Evolutionary conservation across 2,329 filamentous ascomycete genomes (phyloP), one percentile per base, ranked within the genome.

Genomic region (Microsporum ferrugineum): DNA sequence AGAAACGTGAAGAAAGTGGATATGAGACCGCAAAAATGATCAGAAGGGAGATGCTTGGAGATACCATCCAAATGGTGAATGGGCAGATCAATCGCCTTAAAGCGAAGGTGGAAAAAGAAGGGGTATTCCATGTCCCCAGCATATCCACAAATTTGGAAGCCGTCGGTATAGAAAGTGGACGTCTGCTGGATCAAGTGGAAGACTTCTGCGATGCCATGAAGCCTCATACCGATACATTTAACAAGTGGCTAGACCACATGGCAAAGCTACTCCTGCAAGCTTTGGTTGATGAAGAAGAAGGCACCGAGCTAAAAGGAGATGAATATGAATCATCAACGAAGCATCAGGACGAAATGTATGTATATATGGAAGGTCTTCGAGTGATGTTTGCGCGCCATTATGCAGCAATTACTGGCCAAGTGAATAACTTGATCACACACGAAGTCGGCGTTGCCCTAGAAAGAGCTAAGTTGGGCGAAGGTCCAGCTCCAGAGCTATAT

Each of bases 321-420:
- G 94, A 97, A 71, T 94, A 96, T 64, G 88, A 90, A 66, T 84
- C 88, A 36, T 95, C 92, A 0, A 89, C 91, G 0, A 89, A 89
- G 71, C 82, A 87, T 53, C 92, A 97, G 73, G 92, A 96, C 63
- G 85, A 95, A 70, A 82, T 96, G 47, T 89, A 92, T 73, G 88
- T 88, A 5, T 95, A 95, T 69, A 87, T 95, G 62, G 85, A 91
- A 70, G 85, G 84, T 6, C 78, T 96, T 33, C 82, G 89, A 62
- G 84, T 88, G 0, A 80, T 87, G 56, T 82, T 94, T 61, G 86
- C 89, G 5, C 91, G 97, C 73, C 85, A 92, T 10, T 84, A 87
- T 64, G 84, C 87, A 64, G 84, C 85, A 33, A 79, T 96, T 14
- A 88, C 87, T 1, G 92, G 92, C 0, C 81, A 90, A 62, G 79